Evolutionary conservation across 208 protist species (phyloP), one percentile per base, ranked within the genome.

Genomic region (Trypanosoma rangeli): DNA sequence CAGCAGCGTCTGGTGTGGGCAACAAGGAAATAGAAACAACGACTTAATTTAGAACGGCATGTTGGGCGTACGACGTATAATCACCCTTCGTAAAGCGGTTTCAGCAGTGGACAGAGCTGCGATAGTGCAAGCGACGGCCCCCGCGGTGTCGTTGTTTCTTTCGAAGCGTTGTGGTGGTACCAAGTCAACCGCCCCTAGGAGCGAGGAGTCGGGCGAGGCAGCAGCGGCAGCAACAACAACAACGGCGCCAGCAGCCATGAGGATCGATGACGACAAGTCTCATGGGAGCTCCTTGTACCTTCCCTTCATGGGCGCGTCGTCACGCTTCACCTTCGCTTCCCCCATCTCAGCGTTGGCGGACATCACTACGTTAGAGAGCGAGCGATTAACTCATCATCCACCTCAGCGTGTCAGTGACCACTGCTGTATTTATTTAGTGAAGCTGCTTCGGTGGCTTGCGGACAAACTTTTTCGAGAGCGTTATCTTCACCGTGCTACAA

Each of bases 381-480:
- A 90, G 64, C 63, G 73, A 10, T 77, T 94, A 20, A 77, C 73
- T 22, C 88, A 94, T 67, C 72, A 68, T 28, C 73, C 79, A n/a
- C 88, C 88, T 4, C 54, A 70, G 54, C 74, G 79, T 49, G 22
- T 90, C 52, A 88, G 83, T 65, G 88, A 94, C 29, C 83, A 91
- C 65, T 54, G 83, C 24, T 90, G 85, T 68, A 90, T 94, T 58
- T 70, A 50, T 48, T 79, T 89, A 69, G 85, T 90, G 24, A 85
- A 86, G 50, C 54, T 76, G 12, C 77, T 91, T 31, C 82, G 88
- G n/a, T 94, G 84, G 84, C 62, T 85, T 46, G 73, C 81, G 3
- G 88, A 94, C 65, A 82, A 87, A 48, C 44, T 77, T 16, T 94
- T 94, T 64, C 78, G 88, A 5, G 88, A 94, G 69, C 78, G 84